Evolutionary conservation across 73 alveolate species (phyloP), one percentile per base, ranked within the genome.

Genomic region (Breviolum minutum): DNA sequence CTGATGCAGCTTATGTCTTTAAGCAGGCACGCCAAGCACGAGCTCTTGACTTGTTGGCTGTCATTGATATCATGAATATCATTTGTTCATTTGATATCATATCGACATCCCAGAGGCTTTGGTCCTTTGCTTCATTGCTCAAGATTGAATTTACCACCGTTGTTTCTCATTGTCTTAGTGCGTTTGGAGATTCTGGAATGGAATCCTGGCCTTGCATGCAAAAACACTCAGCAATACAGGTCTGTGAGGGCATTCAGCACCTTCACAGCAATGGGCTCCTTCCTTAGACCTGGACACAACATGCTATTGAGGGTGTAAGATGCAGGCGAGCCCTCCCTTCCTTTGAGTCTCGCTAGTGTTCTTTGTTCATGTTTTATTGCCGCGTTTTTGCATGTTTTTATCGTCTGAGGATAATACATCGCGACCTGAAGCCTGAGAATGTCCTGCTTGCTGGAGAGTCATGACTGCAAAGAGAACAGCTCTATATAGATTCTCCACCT

Each of bases 381-480:
- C 54, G 5, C 3, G 29, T 30, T 10, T 8, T 8, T 20, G 11
- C 7, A 79, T 27, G 26, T 63, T 73, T 24, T 2, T 0, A 19
- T 30, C 90, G n/a, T 29, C 5, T 26, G 48, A 92, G 98, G 98
- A 92, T 92, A 30, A 92, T 92, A 8, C 98, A 92, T 63, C 63
- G 98, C 60, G 98, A 92, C 90, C 90, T 92, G 81, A 92, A 92
- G 81, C 98, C 98, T 20, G 98, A 92, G 87, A 92, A 92, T 63
- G 69, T 92, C 90, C 90, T 92, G 27, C 98, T 92, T 61, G 83
- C 90, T 8, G 98, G 87, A 66, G 98, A 54, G 32, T 32, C 60
- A 32, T 70, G 68, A 22, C 30, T 19, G 60, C 27, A 73, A 9
- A 26, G 70, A 19, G 17, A 54, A 82, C 9, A 48, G 27, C 22